These are phyloP conservation scores for Helicostylum pulchrum DNA, from an alignment of 192 early-diverging fungal genomes.

Conservation along the genomic window DNA sequence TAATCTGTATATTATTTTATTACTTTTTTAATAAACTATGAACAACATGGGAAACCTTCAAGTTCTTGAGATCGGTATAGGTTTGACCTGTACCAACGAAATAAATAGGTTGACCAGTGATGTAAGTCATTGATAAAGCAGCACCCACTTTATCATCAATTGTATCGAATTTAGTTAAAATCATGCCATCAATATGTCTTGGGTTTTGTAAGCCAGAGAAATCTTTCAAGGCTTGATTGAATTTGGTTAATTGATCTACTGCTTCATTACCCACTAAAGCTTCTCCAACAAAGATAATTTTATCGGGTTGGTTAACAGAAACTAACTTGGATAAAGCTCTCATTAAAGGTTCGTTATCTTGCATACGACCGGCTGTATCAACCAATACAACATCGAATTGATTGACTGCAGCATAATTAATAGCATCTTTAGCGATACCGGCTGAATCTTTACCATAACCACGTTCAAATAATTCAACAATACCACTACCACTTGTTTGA, in stretches of 20 bases:
- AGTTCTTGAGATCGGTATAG: constrained; percentile 89
- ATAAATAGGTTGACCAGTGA: constrained; percentile 90
- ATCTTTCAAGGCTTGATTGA: constrained; percentile 90
- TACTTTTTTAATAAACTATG: constrained; percentile 59
- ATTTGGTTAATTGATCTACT: constrained; percentile 93
- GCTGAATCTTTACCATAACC: constrained; percentile 98
- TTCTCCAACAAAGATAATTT: constrained; percentile 97
- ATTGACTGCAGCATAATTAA: constrained; percentile 69
- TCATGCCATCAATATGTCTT: constrained; percentile 92
- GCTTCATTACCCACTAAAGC: constrained; percentile 96
- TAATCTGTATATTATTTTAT: constrained; percentile 9
- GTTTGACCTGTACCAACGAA: constrained; percentile 98
- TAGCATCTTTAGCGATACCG: constrained; percentile 91
- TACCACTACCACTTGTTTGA: constrained; percentile 44
- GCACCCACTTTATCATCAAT: constrained; percentile 96
- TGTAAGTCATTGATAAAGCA: constrained; percentile 93
- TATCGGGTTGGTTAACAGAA: constrained; percentile 87
- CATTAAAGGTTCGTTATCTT: constrained; percentile 98
- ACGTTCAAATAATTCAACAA: constrained; percentile 89
- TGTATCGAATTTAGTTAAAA: constrained; percentile 95
- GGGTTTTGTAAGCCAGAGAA: constrained; percentile 79
- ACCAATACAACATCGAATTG: constrained; percentile 90
- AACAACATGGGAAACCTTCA: constrained; percentile 77
- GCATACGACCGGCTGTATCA: constrained; percentile 97
- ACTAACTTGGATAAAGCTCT: constrained; percentile 92